phyloP scores from a whole-genome alignment of 257 asterid genomes.

The Striga asiatica region DNA sequence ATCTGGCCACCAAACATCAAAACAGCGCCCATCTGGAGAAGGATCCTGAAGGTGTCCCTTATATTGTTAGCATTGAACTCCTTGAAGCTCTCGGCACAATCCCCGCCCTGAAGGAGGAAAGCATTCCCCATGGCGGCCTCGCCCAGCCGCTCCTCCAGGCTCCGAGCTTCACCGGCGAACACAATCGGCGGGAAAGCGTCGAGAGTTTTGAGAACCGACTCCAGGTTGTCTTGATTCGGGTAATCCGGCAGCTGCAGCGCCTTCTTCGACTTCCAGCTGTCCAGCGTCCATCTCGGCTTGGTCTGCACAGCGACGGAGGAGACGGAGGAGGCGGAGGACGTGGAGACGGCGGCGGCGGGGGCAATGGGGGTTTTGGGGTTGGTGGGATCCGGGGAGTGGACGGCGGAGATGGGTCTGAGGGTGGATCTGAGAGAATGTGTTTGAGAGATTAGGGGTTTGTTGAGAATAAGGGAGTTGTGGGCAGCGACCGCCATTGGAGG shows the following conservation, averaged over 20 bases:
- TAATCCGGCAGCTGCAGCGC: slow-evolving; percentile 40
- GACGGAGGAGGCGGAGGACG: slow-evolving; percentile 17
- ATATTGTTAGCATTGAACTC: slow-evolving; percentile 71
- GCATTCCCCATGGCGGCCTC: slow-evolving; percentile 82
- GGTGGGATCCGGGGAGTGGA: slow-evolving; percentile 18
- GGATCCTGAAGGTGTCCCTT: slow-evolving; percentile 65
- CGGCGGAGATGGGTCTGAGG: slow-evolving; percentile 19
- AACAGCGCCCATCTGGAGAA: slow-evolving; percentile 79
- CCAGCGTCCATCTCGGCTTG: slow-evolving; percentile 24
- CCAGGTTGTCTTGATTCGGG: slow-evolving; percentile 20
- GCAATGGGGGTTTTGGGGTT: slow-evolving; percentile 4
- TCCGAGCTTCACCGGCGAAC: slow-evolving; percentile 76
- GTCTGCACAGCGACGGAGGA: slow-evolving; percentile 12
- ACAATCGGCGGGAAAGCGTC: slow-evolving; percentile 54
- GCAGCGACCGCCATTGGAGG: slow-evolving; percentile 27
- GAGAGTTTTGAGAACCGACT: slow-evolving; percentile 43
- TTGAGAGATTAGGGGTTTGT: slow-evolving; percentile 3
- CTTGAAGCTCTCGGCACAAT: slow-evolving; percentile 84
- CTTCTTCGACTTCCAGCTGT: slow-evolving; percentile 38
- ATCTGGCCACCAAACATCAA: slow-evolving; percentile 75
- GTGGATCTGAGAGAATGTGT: slow-evolving; percentile 13
- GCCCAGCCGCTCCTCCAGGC: slow-evolving; percentile 54
- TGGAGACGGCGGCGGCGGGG: slow-evolving; percentile 11
- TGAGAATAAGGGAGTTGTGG: slow-evolving; percentile 20
- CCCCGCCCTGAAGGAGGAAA: slow-evolving; percentile 71